A percentile compares a stretch with the other conserved stretches of the same genome.
Conservation (phyloP, 2,329 filamentous ascomycete genomes). For the Colletotrichum falcatum region DNA sequence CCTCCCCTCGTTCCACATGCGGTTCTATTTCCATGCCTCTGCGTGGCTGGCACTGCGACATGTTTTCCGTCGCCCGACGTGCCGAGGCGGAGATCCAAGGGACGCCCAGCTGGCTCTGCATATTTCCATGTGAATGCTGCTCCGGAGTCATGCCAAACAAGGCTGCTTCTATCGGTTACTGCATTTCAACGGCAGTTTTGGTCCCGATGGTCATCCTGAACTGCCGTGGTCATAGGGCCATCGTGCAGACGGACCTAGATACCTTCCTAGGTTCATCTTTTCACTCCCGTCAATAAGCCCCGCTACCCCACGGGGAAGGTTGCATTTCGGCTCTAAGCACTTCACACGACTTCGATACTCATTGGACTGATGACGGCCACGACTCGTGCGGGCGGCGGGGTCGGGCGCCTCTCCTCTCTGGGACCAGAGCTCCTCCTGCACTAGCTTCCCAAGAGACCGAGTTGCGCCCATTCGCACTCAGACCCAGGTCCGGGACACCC, state of each 20-base stretch:
- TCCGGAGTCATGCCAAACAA: conserved; percentile 22
- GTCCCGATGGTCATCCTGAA: conserved; percentile 6
- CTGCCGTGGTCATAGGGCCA: conserved; percentile 23
- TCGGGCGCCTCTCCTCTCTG: neutral
- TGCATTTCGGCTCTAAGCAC: conserved; percentile 19
- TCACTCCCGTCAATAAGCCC: conserved; percentile 14
- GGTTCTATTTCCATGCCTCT: conserved; percentile 12
- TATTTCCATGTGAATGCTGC: conserved; percentile 35
- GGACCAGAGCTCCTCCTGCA: conserved; percentile 1
- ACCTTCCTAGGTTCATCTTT: conserved; percentile 2
- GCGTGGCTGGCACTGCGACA: conserved; percentile 18
- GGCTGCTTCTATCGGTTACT: conserved; percentile 10
- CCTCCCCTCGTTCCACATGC: neutral
- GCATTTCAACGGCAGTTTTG: conserved; percentile 13
- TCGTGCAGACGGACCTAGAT: conserved; percentile 8
- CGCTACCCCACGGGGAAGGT: conserved; percentile 40
- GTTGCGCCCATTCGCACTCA: conserved; percentile 19
- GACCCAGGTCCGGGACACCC: conserved; percentile 12
- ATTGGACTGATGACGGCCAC: conserved; percentile 19
- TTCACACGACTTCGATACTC: conserved; percentile 16
- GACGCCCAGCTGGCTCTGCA: conserved; percentile 5
- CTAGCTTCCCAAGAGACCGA: neutral
- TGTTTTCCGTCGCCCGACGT: conserved; percentile 23
- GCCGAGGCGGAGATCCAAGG: conserved; percentile 26
- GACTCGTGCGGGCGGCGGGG: conserved; percentile 32